These are phyloP conservation scores for Colletotrichum sp. DNA, from an alignment of 2,329 filamentous ascomycete genomes.

Conservation along the genomic window DNA sequence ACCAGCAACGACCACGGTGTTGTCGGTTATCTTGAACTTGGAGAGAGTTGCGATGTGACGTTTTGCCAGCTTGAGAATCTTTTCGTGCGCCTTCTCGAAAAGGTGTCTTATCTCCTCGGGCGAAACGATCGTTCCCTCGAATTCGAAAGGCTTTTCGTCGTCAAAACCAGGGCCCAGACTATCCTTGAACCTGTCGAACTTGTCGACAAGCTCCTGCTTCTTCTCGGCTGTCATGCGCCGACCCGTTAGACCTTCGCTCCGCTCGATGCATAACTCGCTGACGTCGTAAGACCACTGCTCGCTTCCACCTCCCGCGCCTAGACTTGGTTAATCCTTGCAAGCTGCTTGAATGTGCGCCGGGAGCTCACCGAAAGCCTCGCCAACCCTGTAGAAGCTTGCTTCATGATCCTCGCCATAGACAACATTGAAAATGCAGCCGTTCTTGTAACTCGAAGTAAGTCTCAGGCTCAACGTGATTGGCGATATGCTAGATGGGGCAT, in stretches of 20 bases:
- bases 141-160: background rate
- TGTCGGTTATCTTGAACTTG: background rate
- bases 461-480: background rate
- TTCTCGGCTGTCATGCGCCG: background rate
- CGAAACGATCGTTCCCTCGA: background rate
- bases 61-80: background rate
- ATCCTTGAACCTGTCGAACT: background rate
- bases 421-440: constrained; percentile 8
- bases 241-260: background rate
- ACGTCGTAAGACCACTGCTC: constrained; percentile 13
- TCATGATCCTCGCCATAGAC: background rate
- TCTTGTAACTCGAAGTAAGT: background rate
- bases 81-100: background rate
- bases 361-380: background rate
- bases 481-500: background rate
- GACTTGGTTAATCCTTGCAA: background rate
- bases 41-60: background rate
- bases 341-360: background rate
- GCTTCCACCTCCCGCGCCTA: constrained; percentile 5
- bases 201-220: background rate
- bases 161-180: background rate
- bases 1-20: background rate
- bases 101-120: background rate
- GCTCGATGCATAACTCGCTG: background rate
- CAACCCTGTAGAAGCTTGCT: background rate